phyloP scores from a whole-genome alignment of 2,329 filamentous ascomycete species.

The Lasiodiplodia gonubiensis region DNA sequence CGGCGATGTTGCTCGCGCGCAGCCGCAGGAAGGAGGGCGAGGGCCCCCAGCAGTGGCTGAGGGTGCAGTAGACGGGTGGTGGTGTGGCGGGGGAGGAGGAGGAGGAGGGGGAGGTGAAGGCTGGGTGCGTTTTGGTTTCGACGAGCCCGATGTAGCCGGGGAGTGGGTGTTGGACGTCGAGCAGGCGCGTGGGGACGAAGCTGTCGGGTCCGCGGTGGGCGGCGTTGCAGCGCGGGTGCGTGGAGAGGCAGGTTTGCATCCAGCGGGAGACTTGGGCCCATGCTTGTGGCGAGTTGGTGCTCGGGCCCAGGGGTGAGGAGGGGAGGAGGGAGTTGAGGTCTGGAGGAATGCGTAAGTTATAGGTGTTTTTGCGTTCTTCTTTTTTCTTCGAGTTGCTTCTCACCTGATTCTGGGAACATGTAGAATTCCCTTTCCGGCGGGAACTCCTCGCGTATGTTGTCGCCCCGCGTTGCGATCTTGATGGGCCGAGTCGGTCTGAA shows the following conservation, averaged over 20 bases:
- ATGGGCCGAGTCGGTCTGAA: not conserved
- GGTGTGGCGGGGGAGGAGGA: too few species aligned
- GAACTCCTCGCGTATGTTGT: not conserved
- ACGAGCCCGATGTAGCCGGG: not conserved
- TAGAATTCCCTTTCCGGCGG: not conserved
- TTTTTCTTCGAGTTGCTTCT: not conserved
- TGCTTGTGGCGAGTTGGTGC: not conserved
- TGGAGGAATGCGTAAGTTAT: not conserved
- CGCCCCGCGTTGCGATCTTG: not conserved
- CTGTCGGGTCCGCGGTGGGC: too few species aligned
- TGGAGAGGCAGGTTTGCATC: not conserved
- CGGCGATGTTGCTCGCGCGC: not conserved
- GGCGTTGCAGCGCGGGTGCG: not conserved
- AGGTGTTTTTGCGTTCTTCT: not conserved
- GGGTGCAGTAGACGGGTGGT: not conserved
- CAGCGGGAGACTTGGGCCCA: not conserved
- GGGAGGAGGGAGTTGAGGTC: not conserved
- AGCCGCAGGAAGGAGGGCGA: not conserved
- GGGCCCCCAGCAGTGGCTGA: not conserved
- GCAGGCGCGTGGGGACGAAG: not conserved
- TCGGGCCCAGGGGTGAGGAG: not conserved
- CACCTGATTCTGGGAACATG: constrained; percentile 7
- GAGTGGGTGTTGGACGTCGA: not conserved
- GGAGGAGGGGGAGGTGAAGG: not conserved
- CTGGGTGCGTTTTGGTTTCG: not conserved